Conservation (phyloP, 108 stramenopile species). For the Stephanodiscus minutulus region DNA sequence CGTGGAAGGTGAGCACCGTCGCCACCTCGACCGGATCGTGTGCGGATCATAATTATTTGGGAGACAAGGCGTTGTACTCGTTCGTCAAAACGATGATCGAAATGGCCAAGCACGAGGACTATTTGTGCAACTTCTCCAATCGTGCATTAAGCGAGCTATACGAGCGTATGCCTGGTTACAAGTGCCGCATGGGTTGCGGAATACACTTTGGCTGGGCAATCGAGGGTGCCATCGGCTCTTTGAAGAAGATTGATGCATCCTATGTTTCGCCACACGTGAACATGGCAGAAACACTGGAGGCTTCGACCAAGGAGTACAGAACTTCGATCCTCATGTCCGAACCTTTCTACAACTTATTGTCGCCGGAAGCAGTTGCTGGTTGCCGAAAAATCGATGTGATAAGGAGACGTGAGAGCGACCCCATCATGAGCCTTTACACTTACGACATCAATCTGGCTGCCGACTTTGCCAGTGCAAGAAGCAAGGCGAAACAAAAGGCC, state of each 20-base stretch:
- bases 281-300: slow-evolving; percentile 67
- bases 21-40: slow-evolving; percentile 12
- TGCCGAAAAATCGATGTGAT: slow-evolving; percentile 54
- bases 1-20: slow-evolving; percentile 65
- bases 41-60: slow-evolving; percentile 45
- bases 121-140: slow-evolving; percentile 59
- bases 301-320: slow-evolving; percentile 71
- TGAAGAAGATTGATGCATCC: slow-evolving; percentile 80
- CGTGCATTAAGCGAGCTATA: slow-evolving; percentile 54
- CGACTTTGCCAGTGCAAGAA: slow-evolving; percentile 11
- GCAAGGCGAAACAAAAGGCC: not conserved
- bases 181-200: slow-evolving; percentile 72
- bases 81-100: slow-evolving; percentile 63
- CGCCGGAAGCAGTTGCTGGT: slow-evolving; percentile 36
- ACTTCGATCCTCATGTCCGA: slow-evolving; percentile 64
- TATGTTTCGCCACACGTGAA: slow-evolving; percentile 82
- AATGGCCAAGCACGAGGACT: slow-evolving; percentile 61
- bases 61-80: slow-evolving; percentile 58
- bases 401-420: slow-evolving; percentile 29
- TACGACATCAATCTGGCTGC: slow-evolving; percentile 49
- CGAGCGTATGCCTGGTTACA: slow-evolving; percentile 62
- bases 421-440: slow-evolving; percentile 44
- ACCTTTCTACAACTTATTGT: slow-evolving; percentile 49
- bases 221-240: slow-evolving; percentile 80
- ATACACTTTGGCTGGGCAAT: slow-evolving; percentile 85